These are phyloP conservation scores for Paspalum vaginatum DNA, from an alignment of 176 grass and related monocot species.

Conservation along the genomic window DNA sequence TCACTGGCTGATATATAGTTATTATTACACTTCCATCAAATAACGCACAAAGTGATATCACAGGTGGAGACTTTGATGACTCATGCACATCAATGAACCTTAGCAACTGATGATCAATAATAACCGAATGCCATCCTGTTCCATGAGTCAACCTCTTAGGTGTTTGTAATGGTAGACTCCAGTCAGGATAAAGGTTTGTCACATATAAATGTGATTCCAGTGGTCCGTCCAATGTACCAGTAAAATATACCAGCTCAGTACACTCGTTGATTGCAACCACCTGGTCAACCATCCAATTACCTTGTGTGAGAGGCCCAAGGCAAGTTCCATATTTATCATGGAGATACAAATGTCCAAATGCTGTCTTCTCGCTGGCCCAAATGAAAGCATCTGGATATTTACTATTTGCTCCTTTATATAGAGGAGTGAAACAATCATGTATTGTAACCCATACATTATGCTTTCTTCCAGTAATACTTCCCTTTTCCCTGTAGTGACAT, in stretches of 20 bases:
- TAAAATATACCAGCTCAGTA: conserved; percentile 86
- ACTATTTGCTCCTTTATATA: conserved; percentile 72
- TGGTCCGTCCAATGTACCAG: conserved; percentile 83
- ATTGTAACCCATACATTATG: conserved; percentile 82
- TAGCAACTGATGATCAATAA: conserved; percentile 92
- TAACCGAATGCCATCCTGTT: conserved; percentile 81
- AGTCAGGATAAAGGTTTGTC: conserved; percentile 76
- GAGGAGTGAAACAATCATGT: conserved; percentile 93
- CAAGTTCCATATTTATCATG: conserved; percentile 78
- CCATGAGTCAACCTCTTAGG: conserved; percentile 85
- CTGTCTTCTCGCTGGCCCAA: conserved; percentile 98
- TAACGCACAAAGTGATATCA: conserved; percentile 78
- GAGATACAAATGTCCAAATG: conserved; percentile 91
- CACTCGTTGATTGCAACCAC: conserved; percentile 90
- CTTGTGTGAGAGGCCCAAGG: conserved; percentile 87
- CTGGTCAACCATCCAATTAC: conserved; percentile 95
- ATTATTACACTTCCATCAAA: conserved; percentile 86
- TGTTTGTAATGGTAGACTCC: conserved; percentile 64
- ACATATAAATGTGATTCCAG: conserved; percentile 85
- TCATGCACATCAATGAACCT: conserved; percentile 95
- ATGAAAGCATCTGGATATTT: conserved; percentile 74
- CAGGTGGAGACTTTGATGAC: conserved; percentile 81
- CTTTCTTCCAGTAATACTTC: conserved; percentile 75
- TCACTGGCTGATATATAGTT: conserved; percentile 76
- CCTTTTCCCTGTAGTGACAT: conserved; percentile 72